Conservation (phyloP, 805 yeast genomes). For the Zygotorulaspora danielsina region DNA sequence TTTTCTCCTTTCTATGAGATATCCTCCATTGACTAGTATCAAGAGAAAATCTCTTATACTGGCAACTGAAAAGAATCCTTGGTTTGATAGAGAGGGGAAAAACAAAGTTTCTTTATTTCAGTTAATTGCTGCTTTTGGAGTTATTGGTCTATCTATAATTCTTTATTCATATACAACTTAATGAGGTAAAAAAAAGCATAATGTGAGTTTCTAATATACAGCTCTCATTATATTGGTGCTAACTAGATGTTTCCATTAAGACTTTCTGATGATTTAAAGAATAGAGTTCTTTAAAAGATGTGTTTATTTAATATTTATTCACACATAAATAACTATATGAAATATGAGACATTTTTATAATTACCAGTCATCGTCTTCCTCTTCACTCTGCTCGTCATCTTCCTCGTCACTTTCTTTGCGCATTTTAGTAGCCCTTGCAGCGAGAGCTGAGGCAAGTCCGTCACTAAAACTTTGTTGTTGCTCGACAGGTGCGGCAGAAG, state of each 20-base stretch:
- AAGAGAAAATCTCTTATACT: conserved; percentile 32
- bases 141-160: background rate
- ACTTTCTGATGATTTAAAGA: too few relatives aligned
- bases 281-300: too few relatives aligned
- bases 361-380: conserved; percentile 41
- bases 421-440: conserved; percentile 67
- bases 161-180: background rate
- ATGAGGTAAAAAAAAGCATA: too few relatives aligned
- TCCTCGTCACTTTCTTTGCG: conserved; percentile 61
- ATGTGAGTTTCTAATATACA: too few relatives aligned
- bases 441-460: conserved; percentile 85
- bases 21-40: conserved; percentile 52
- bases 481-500: conserved; percentile 1
- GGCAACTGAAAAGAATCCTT: conserved; percentile 33
- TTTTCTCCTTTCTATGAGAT: conserved; percentile 51
- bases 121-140: conserved; percentile 1
- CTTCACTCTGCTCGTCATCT: conserved; percentile 62
- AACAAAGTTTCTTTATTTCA: conserved; percentile 11
- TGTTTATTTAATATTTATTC: too few relatives aligned
- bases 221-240: too few relatives aligned
- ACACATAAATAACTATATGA: too few relatives aligned
- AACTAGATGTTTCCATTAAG: too few relatives aligned
- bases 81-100: conserved; percentile 38
- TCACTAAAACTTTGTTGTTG: conserved; percentile 52
- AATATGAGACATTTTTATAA: too few relatives aligned